Base-by-base conservation (phyloP, 768 basidiomycete species). In the Imleria badia region DNA sequence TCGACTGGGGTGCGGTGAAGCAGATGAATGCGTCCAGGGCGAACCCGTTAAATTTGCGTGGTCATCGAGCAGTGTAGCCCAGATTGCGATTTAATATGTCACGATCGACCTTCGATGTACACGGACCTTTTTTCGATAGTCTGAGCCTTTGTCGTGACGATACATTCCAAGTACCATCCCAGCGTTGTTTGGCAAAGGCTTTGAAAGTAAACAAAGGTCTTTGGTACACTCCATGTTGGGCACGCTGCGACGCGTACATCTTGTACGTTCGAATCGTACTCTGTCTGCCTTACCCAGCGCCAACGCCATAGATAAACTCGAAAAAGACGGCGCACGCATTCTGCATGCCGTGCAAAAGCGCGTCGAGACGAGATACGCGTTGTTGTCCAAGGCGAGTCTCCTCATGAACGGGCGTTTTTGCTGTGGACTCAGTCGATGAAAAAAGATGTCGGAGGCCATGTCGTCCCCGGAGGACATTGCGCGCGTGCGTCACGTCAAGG, bases 401-500 rank as follows among this genome's bases (percentile, higher is more conserved):
- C 23, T 11, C 12, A n/a, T n/a, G n/a, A n/a, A n/a, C 6, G 33
- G 29, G 6, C 23, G 13, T 17, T 41, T n/a, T 33, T 1, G 7
- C 20, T 33, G 10, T 10, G 6, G 29, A 29, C 42, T 52, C 3
- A 65, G n/a, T 23, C 1, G 23, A 6, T 2, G 13, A 9, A 1
- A 39, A 39, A 84, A 86, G 84, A 68, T 85, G 23, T 79, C 83
- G 5, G 78, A 80, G 11, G 73, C 77, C 47, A 74, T 80, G 69
- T 78, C 81, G 5, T 76, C 79, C 15, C 72, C 76, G 9, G n/a
- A n/a, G n/a, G n/a, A n/a, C n/a, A n/a, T n/a, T n/a, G n/a, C n/a
- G 46, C 72, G 76, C 11, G 78, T 87, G 1, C 85, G 84, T 57
- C 77, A 81, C 23, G 68, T 87, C 41, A 88, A 87, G 59, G 87